These are phyloP conservation scores for Metschnikowia sp. DNA, from an alignment of 805 yeast species.

Conservation along the genomic window DNA sequence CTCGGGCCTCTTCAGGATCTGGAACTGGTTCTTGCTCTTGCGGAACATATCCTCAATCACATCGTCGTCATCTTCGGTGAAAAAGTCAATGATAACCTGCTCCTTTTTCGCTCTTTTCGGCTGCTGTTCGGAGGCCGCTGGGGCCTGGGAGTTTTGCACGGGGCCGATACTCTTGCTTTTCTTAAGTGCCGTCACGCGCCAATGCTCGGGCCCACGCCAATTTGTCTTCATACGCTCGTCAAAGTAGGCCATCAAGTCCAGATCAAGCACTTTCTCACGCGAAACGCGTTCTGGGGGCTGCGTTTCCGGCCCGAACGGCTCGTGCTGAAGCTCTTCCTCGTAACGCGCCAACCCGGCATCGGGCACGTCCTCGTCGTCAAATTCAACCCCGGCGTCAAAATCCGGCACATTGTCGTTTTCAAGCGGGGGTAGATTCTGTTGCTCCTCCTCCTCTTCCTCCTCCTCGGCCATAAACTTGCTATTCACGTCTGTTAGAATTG, in stretches of 20 bases:
- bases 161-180: slow-evolving; percentile 30
- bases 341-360: slow-evolving; percentile 2
- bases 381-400: slow-evolving; percentile 24
- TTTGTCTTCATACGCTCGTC: slow-evolving; percentile 65
- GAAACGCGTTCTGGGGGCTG: neutral
- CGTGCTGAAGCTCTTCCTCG: slow-evolving; percentile 8
- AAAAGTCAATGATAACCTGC: slow-evolving; percentile 28
- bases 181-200: slow-evolving; percentile 62
- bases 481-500: slow-evolving; percentile 40
- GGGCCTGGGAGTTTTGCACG: neutral
- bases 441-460: slow-evolving; percentile 6
- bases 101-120: slow-evolving; percentile 22
- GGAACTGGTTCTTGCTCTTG: slow-evolving; percentile 23
- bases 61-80: slow-evolving; percentile 31
- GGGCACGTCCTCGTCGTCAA: slow-evolving; percentile 9
- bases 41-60: slow-evolving; percentile 30
- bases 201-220: slow-evolving; percentile 92
- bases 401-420: slow-evolving; percentile 5
- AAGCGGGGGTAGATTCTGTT: neutral
- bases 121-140: slow-evolving; percentile 3
- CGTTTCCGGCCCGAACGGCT: slow-evolving; percentile 1
- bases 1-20: slow-evolving; percentile 30
- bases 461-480: slow-evolving; percentile 23
- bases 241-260: slow-evolving; percentile 74
- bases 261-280: slow-evolving; percentile 40